A percentile compares a stretch with the other conserved stretches of the same genome.
Conservation (phyloP, 1,284 basidiomycete genomes). For the Phlebopus sp. region DNA sequence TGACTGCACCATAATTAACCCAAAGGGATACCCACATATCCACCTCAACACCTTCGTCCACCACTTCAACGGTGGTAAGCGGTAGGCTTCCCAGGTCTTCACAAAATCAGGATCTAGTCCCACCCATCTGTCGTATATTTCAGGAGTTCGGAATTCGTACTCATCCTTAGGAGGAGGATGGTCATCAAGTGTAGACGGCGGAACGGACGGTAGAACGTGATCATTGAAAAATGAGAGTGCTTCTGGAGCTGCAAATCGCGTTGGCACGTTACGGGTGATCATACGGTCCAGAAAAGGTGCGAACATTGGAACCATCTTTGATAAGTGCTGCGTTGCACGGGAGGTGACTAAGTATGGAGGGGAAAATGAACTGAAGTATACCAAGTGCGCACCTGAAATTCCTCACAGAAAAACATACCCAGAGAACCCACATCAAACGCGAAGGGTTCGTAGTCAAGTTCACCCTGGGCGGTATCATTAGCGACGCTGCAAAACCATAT, state of each 20-base stretch:
- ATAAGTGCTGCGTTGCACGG: conserved; percentile 13
- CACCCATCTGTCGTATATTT: conserved; percentile 3
- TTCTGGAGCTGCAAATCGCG: conserved; percentile 25
- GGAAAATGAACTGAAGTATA: neutral
- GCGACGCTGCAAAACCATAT: conserved; percentile 9
- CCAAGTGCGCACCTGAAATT: conserved; percentile 5
- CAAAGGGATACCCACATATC: neutral
- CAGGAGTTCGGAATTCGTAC: neutral
- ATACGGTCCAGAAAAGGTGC: conserved; percentile 29
- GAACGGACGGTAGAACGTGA: neutral
- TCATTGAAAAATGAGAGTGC: conserved; percentile 26
- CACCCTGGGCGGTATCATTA: conserved; percentile 21
- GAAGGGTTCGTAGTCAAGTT: conserved; percentile 32
- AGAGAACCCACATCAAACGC: conserved; percentile 25
- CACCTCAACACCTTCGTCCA: neutral
- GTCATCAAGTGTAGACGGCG: neutral
- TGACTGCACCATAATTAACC: neutral
- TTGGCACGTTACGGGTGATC: conserved; percentile 18
- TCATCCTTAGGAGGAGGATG: neutral
- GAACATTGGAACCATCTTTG: conserved; percentile 17
- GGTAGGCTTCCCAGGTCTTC: neutral
- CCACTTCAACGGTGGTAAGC: conserved; percentile 1
- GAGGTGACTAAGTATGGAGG: too few species aligned
- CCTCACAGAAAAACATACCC: conserved; percentile 14
- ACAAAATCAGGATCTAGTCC: conserved; percentile 3